Evolutionary conservation across 78 protist genomes (phyloP).

Genomic region (Chrysochromulina parva): DNA sequence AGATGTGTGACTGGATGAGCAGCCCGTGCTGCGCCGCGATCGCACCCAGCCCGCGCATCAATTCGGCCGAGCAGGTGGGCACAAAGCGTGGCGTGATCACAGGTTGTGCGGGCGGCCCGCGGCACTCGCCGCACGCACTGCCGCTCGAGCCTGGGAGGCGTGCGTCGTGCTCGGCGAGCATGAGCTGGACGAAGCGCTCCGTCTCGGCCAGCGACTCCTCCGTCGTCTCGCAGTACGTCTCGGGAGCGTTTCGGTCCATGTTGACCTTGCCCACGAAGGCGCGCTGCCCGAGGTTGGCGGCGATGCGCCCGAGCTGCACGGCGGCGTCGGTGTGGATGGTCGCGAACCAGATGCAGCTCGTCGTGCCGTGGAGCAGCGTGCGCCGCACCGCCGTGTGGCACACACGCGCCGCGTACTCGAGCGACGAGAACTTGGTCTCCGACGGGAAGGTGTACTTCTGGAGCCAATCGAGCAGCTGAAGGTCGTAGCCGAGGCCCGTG

Average conservation of each 20-base stretch:
- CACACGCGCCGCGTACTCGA: constrained; percentile 65
- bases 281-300: constrained; percentile 74
- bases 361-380: constrained; percentile 72
- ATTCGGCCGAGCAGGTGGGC: constrained; percentile 69
- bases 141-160: too few relatives aligned
- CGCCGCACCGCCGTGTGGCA: constrained; percentile 64
- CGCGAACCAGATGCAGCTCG: constrained; percentile 78
- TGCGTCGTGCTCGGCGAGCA: not conserved
- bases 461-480: constrained; percentile 84
- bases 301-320: constrained; percentile 45
- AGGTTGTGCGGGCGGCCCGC: constrained; percentile 47
- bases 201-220: constrained; percentile 56
- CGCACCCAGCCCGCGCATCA: constrained; percentile 54
- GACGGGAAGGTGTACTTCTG: constrained; percentile 84
- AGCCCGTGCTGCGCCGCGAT: constrained; percentile 20
- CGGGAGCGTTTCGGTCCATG: constrained; percentile 84
- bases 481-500: constrained; percentile 78
- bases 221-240: constrained; percentile 75
- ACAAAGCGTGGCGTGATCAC: constrained; percentile 82
- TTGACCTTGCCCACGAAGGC: constrained; percentile 85
- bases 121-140: not conserved
- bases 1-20: constrained; percentile 75
- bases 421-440: constrained; percentile 69
- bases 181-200: constrained; percentile 36
- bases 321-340: constrained; percentile 83